Conservation (phyloP, 1,284 basidiomycete species). For the Violaceomyces palustris region DNA sequence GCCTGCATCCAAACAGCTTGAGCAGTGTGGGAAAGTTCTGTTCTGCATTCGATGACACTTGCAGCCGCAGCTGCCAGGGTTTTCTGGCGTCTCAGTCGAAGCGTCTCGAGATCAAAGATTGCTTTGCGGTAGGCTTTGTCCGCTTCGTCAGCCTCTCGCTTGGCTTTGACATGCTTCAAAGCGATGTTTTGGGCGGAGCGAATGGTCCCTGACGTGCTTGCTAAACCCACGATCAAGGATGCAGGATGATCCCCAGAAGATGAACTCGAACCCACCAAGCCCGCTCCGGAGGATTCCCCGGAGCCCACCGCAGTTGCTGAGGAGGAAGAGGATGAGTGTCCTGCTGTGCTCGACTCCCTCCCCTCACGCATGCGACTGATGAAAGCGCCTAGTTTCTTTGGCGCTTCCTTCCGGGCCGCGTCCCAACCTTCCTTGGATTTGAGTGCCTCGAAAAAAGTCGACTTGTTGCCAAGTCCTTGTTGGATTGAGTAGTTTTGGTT, state of each 20-base stretch:
- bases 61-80: conserved; percentile 75
- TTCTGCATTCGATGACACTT: conserved; percentile 74
- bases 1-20: conserved; percentile 36
- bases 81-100: conserved; percentile 70
- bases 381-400: conserved; percentile 47
- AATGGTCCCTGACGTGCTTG: conserved; percentile 10
- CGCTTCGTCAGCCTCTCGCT: conserved; percentile 53
- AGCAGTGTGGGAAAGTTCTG: conserved; percentile 66
- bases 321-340: too few species aligned
- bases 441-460: conserved; percentile 41
- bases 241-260: too few species aligned
- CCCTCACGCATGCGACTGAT: conserved; percentile 47
- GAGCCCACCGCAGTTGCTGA: too few species aligned
- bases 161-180: conserved; percentile 37
- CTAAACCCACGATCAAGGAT: too few species aligned
- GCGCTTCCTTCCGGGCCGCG: conserved; percentile 42
- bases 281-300: not conserved
- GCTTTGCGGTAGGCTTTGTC: conserved; percentile 88
- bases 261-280: too few species aligned
- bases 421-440: conserved; percentile 48
- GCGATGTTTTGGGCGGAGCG: conserved; percentile 32
- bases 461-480: too few species aligned
- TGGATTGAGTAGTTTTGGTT: too few species aligned
- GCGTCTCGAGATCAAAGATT: conserved; percentile 88
- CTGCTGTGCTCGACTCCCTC: conserved; percentile 6